These are phyloP conservation scores for Tagetes patula DNA, from an alignment of 129 eudicot species.

Conservation along the genomic window DNA sequence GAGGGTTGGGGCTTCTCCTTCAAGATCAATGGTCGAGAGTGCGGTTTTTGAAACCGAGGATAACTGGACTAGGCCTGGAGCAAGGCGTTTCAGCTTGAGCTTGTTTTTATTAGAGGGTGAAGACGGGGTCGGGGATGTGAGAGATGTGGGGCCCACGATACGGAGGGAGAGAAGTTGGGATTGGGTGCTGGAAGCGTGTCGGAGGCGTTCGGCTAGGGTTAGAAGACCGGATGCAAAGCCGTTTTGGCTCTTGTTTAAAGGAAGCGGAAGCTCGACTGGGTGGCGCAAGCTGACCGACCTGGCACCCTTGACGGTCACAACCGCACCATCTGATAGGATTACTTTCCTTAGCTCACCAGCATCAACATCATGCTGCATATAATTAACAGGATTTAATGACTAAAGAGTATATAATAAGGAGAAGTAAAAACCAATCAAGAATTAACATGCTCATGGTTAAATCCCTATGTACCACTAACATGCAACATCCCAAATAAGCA, in stretches of 20 bases:
- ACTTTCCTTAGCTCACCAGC: slow-evolving; percentile 94
- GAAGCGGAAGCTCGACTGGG: slow-evolving; percentile 91
- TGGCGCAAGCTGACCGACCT: slow-evolving; percentile 94
- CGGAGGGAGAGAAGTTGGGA: slow-evolving; percentile 85
- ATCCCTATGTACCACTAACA: not conserved
- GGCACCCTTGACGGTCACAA: slow-evolving; percentile 92
- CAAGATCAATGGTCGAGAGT: slow-evolving; percentile 51
- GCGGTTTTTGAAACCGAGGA: slow-evolving; percentile 72
- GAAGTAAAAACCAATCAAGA: slow-evolving; percentile 1
- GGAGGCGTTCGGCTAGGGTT: slow-evolving; percentile 74
- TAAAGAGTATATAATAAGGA: not conserved
- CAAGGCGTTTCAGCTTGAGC: slow-evolving; percentile 95
- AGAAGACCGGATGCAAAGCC: slow-evolving; percentile 83
- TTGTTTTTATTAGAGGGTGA: slow-evolving; percentile 58
- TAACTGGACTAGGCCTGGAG: slow-evolving; percentile 89
- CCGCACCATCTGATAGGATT: slow-evolving; percentile 92
- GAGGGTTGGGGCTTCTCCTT: slow-evolving; percentile 70
- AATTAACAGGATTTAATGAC: not conserved
- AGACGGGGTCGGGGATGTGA: slow-evolving; percentile 75
- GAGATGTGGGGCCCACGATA: slow-evolving; percentile 95
- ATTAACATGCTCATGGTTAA: not conserved
- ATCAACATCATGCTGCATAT: slow-evolving; percentile 94
- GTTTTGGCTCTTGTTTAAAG: slow-evolving; percentile 55
- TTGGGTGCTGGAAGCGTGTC: slow-evolving; percentile 58
- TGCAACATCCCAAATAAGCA: not conserved